Base-by-base conservation (phyloP, 495 filamentous ascomycete species). In the Xylona heveae region DNA sequence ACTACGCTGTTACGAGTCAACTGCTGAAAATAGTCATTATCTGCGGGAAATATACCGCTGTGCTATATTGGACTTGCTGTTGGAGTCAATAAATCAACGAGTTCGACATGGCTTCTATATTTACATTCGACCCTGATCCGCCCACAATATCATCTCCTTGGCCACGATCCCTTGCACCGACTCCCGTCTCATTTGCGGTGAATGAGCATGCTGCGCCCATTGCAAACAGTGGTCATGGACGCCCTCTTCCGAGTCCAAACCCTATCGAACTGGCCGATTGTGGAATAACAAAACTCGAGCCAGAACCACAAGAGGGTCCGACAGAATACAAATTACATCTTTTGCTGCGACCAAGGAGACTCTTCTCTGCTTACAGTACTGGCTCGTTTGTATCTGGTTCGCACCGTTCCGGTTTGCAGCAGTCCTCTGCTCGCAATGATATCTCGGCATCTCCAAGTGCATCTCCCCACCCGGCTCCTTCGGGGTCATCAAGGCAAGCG, bases 91-190 rank as follows among this genome's bases (percentile, higher is more conserved):
- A n/a, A n/a, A n/a, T n/a, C n/a, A n/a, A n/a, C n/a, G n/a, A n/a
- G n/a, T n/a, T n/a, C n/a, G n/a, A n/a, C 23, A 97, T 95, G 88
- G 79, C 81, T 22, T 92, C 83, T 9, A 80, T 97, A 36, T 97
- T 97, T 52, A 93, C 85, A 0, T 97, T 75, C 46, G 81, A 93
- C 34, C 72, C 80, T 7, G 75, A 90, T 38, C 78, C 85, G 22
- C 78, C 80, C 3, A 59, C 80, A 51, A 77, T 93, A 18, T 69
- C 77, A 10, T 94, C 85, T 6, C 90, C 88, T 17, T 97, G 88
- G 88, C 61, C 74, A 23, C 65, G 59, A 10, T 59, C 56, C 26
- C 54, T 50, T 17, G 54, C 55, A 5, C 53, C 51, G 22, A 61
- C 56, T 10, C 54, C 59, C 6, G 51, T 51, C 34, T 15, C 42